Base-by-base conservation (phyloP, 1,284 basidiomycete genomes). In the Boletus sp. region DNA sequence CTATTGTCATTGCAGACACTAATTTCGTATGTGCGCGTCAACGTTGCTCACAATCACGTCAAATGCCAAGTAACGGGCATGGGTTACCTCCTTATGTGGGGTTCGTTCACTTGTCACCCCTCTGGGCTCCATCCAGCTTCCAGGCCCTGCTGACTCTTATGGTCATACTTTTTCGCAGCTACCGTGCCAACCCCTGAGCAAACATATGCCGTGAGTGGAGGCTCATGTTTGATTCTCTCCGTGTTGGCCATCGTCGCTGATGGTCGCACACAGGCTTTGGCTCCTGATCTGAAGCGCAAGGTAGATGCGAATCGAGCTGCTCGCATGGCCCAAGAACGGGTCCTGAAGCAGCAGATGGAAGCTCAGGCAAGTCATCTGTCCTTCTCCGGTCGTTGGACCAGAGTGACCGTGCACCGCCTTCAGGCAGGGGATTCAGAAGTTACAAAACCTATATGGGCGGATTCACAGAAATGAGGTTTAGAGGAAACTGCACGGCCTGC, bases 71-170 rank as follows among this genome's bases (percentile, higher is more conserved):
- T 86, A 49, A 74, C 81, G 63, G 74, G 76, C 17, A 54, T 77
- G 48, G 84, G 84, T 26, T 87, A 83, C 62, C 53, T 70, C 32
- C 62, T 82, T 49, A 84, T 87, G 84, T 77, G 73, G 66, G 73
- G 84, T 85, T 57, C 64, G 79, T 66, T 49, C 44, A 29, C 29
- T 36, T 43, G n/a, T n/a, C n/a, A n/a, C 36, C 19, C 33, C 37
- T 36, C 23, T 12, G 25, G 32, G 22, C 12, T 10, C 19, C 20
- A 14, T 43, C 10, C 44, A 30, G 17, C 14, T 13, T 40, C 13
- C 40, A 37, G 16, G 17, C 32, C 29, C 44, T 27, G 36, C 36
- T 41, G 36, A 49, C 46, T 51, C 48, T 47, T 13, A n/a, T 49
- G 49, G 39, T 14, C 37, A 26, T 41, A n/a, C 14, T 41, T 48